phyloP scores from a whole-genome alignment of 345 rosid species.

The Syzygium grande region DNA sequence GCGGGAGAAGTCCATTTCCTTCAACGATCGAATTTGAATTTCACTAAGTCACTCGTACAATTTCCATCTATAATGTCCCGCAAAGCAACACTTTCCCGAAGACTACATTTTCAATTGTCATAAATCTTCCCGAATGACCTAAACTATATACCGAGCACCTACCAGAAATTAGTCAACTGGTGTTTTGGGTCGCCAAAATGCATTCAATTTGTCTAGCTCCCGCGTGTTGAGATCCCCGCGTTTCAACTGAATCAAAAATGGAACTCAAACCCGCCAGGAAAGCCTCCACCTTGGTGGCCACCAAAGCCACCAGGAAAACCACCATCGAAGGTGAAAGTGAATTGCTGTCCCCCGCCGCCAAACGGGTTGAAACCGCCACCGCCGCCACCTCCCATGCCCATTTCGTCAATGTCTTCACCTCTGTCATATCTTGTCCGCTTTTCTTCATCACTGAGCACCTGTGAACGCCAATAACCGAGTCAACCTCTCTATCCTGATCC shows the following conservation, averaged over 20 bases:
- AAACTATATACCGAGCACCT: neutral
- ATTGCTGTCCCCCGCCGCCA: constrained; percentile 83
- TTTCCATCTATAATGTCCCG: neutral
- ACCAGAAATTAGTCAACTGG: neutral
- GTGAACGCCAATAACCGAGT: neutral
- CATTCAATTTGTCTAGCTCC: neutral
- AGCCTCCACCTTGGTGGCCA: constrained; percentile 60
- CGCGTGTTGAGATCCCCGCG: neutral
- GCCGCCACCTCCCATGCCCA: constrained; percentile 67
- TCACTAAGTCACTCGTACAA: neutral
- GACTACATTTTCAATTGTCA: neutral
- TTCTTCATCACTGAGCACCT: constrained; percentile 93
- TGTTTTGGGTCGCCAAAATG: neutral
- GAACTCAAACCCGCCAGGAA: constrained; percentile 52
- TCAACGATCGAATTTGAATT: neutral
- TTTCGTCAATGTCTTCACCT: constrained; percentile 93
- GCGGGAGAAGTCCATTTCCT: too few relatives aligned
- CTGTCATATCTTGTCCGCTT: constrained; percentile 81
- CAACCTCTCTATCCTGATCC: neutral
- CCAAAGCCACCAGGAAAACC: constrained; percentile 83
- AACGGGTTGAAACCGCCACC: constrained; percentile 76
- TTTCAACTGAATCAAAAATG: constrained; percentile 27
- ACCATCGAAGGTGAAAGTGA: constrained; percentile 78
- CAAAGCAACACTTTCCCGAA: neutral
- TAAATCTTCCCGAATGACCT: neutral